Evolutionary conservation across 2,329 filamentous ascomycete species (phyloP).

Genomic region (Chrysoporthe puriensis): DNA sequence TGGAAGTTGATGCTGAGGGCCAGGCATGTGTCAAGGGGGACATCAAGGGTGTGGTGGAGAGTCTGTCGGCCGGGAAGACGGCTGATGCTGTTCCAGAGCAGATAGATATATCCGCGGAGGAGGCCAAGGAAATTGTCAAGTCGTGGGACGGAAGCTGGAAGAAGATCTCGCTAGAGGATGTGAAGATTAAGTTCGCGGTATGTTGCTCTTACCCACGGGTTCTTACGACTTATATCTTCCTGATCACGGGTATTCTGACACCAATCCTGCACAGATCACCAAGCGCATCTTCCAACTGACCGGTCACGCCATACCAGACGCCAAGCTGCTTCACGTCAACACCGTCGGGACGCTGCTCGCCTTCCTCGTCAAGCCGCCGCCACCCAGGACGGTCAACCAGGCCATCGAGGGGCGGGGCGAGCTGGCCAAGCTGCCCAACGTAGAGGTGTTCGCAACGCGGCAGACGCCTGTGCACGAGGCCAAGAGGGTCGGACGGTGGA

Average conservation of each 20-base stretch:
- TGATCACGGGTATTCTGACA: background rate
- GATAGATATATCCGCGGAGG: constrained; percentile 38
- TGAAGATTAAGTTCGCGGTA: constrained; percentile 74
- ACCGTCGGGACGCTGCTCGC: constrained; percentile 60
- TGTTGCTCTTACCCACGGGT: constrained; percentile 31
- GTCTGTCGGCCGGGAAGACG: constrained; percentile 31
- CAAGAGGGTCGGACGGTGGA: constrained; percentile 43
- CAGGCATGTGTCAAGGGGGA: constrained; percentile 46
- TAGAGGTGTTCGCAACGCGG: constrained; percentile 66
- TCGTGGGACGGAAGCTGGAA: constrained; percentile 62
- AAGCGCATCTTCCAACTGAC: constrained; percentile 83
- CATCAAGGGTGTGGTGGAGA: constrained; percentile 34
- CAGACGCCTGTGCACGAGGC: constrained; percentile 62
- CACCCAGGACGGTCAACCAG: constrained; percentile 66
- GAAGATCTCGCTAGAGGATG: constrained; percentile 58
- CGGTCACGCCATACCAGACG: constrained; percentile 75
- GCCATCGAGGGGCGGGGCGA: constrained; percentile 52
- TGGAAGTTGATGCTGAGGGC: constrained; percentile 46
- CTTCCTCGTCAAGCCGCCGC: constrained; percentile 56
- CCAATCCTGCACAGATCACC: constrained; percentile 63
- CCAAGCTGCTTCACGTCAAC: constrained; percentile 59
- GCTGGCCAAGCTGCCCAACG: constrained; percentile 65
- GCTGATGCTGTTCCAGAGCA: constrained; percentile 29
- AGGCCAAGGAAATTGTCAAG: constrained; percentile 48
- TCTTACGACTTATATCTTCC: background rate